Percentiles rank a stretch among this genome's conserved stretches.
These are phyloP conservation scores for Rhodotorula kratochvilovae DNA, from an alignment of 768 basidiomycete genomes.

Conservation along the genomic window DNA sequence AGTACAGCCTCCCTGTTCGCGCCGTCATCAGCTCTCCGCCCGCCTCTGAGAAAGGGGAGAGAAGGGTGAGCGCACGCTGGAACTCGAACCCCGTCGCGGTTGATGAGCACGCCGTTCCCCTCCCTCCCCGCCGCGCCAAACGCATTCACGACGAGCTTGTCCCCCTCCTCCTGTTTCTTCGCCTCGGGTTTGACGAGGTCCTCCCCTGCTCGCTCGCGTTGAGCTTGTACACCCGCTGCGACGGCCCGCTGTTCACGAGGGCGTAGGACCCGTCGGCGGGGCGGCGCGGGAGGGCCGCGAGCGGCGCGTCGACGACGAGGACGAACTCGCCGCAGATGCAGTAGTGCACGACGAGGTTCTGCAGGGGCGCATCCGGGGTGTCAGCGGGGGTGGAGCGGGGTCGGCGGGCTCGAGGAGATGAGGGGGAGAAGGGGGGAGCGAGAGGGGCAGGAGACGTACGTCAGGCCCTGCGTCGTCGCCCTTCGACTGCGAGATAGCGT, in stretches of 20 bases:
- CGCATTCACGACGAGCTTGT: background rate
- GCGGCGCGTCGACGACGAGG: conserved; percentile 26
- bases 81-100: conserved; percentile 33
- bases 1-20: conserved; percentile 26
- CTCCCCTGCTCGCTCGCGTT: conserved; percentile 11
- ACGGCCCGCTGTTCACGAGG: conserved; percentile 12
- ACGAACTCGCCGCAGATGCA: conserved; percentile 37
- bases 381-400: background rate
- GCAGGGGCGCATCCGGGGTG: background rate
- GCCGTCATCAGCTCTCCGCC: background rate
- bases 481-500: background rate
- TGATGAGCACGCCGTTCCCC: conserved; percentile 26
- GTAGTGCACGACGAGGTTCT: conserved; percentile 18
- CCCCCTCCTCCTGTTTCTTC: background rate
- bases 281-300: conserved; percentile 17
- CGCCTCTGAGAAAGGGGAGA: too few species aligned
- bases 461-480: background rate
- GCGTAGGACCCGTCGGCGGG: conserved; percentile 17
- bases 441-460: background rate
- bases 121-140: conserved; percentile 20
- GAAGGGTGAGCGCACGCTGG: conserved; percentile 15
- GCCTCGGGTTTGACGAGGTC: background rate
- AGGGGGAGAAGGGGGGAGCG: background rate
- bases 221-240: conserved; percentile 25
- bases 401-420: background rate